Evolutionary conservation across 345 rosid species (phyloP).

Genomic region (Hibiscus trionum): DNA sequence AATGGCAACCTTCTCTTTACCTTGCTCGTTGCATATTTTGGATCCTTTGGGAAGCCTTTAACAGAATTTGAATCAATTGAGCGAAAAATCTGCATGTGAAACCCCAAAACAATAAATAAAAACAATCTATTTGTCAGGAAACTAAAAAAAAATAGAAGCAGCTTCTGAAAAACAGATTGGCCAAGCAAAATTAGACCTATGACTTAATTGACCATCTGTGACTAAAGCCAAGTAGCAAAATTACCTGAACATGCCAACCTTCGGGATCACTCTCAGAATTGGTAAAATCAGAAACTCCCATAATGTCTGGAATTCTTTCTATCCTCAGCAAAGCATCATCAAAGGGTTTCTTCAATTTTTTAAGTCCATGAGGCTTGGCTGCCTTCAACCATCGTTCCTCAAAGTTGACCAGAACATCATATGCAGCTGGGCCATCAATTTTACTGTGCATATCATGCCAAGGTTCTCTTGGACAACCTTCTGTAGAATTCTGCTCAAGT

Average conservation of each 20-base stretch:
- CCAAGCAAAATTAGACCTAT: conserved; percentile 3
- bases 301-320: conserved; percentile 72
- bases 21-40: conserved; percentile 62
- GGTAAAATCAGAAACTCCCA: conserved; percentile 56
- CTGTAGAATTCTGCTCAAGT: conserved; percentile 45
- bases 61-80: conserved; percentile 93
- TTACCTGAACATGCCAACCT: conserved; percentile 93
- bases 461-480: conserved; percentile 87
- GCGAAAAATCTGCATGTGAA: conserved; percentile 62
- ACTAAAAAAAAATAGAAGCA: neutral
- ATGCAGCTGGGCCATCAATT: conserved; percentile 98
- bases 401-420: conserved; percentile 84
- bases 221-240: conserved; percentile 6
- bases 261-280: conserved; percentile 43
- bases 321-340: conserved; percentile 83
- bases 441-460: conserved; percentile 95
- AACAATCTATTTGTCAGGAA: neutral
- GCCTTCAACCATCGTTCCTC: conserved; percentile 92
- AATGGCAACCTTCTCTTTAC: conserved; percentile 28
- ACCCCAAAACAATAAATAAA: conserved; percentile 11
- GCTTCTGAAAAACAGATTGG: neutral
- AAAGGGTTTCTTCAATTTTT: conserved; percentile 53
- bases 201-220: neutral
- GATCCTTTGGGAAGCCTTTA: conserved; percentile 83
- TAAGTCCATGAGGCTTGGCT: conserved; percentile 69